These are phyloP conservation scores for Cucumis hystrix DNA, from an alignment of 306 rosid genomes.

Conservation along the genomic window DNA sequence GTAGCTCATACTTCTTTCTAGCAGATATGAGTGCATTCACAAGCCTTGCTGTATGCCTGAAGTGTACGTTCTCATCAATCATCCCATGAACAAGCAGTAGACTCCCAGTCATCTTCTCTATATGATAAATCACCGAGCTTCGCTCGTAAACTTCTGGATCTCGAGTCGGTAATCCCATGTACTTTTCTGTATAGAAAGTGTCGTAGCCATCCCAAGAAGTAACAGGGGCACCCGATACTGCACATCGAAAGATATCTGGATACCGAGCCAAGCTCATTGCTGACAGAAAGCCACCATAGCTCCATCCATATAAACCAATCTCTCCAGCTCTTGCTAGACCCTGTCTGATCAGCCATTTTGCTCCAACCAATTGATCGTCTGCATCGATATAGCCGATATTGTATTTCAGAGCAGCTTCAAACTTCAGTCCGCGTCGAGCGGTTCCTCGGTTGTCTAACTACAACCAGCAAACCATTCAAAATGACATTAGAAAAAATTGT, in stretches of 20 bases:
- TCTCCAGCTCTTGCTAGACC: conserved; percentile 67
- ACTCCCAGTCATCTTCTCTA: conserved; percentile 52
- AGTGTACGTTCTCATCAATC: conserved; percentile 96
- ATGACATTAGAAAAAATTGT: neutral
- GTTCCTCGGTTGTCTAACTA: conserved; percentile 96
- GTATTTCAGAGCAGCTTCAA: conserved; percentile 55
- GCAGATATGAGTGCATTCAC: conserved; percentile 77
- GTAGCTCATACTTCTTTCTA: conserved; percentile 66
- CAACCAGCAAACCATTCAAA: conserved; percentile 5
- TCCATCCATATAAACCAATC: conserved; percentile 93
- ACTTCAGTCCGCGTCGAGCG: conserved; percentile 76
- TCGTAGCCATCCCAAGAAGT: conserved; percentile 97
- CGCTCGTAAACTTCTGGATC: conserved; percentile 34
- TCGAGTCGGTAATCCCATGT: conserved; percentile 76
- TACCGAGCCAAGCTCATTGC: conserved; percentile 66
- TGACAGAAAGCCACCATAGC: conserved; percentile 92
- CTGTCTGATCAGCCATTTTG: conserved; percentile 68
- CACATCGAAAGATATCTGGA: conserved; percentile 64
- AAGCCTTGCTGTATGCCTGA: conserved; percentile 92
- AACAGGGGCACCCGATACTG: conserved; percentile 79
- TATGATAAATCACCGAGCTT: conserved; percentile 63
- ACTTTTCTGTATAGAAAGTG: conserved; percentile 91
- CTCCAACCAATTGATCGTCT: conserved; percentile 80
- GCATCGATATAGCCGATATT: conserved; percentile 64
- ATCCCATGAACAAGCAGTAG: conserved; percentile 85